A percentile compares a stretch with the other conserved stretches of the same genome.
Evolutionary conservation across 345 rosid species (phyloP).

Genomic region (Salix arbutifolia): DNA sequence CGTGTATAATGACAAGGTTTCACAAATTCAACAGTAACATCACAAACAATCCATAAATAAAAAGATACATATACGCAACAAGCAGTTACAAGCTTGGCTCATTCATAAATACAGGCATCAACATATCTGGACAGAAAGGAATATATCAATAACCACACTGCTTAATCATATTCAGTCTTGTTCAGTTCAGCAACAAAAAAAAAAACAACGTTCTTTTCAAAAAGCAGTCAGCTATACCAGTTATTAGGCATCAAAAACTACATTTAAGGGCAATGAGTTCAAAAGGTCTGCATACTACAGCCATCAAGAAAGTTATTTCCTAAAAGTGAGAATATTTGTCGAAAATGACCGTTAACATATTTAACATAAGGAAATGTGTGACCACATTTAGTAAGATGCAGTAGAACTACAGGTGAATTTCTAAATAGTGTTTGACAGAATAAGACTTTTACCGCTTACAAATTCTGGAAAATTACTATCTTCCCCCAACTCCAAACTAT

Average conservation of each 20-base stretch:
- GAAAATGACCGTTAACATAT: background rate
- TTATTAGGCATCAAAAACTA: background rate
- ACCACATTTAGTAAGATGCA: background rate
- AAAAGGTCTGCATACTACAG: background rate
- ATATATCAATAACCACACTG: background rate
- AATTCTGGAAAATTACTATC: background rate
- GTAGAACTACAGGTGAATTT: background rate
- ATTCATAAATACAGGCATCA: background rate
- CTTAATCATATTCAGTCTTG: background rate
- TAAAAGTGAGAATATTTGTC: background rate
- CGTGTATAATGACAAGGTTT: background rate
- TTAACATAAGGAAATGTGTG: background rate
- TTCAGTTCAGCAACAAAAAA: background rate
- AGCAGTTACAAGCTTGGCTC: background rate
- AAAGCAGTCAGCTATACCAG: background rate
- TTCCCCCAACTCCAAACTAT: background rate
- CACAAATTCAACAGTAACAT: background rate
- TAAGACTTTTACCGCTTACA: background rate
- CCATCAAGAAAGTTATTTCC: background rate
- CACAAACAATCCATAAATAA: background rate
- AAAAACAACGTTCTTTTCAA: background rate
- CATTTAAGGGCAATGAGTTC: background rate
- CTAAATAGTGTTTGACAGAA: background rate
- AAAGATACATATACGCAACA: background rate
- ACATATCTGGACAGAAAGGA: background rate